Evolutionary conservation across 768 basidiomycete genomes (phyloP).

Genomic region (Crepidotus variabilis): DNA sequence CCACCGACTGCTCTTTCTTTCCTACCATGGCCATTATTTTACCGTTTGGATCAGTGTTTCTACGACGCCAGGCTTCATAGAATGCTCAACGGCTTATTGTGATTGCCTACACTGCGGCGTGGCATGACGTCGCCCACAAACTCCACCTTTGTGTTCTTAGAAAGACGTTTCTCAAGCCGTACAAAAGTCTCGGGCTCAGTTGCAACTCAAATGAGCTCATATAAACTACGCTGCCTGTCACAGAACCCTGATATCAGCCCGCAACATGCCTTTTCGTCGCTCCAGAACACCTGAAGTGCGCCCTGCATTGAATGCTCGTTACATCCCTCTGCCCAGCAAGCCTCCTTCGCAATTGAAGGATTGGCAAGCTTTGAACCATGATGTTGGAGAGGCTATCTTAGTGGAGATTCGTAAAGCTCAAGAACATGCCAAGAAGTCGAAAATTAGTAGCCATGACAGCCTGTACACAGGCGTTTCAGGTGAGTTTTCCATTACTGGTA

Average conservation of each 20-base stretch:
- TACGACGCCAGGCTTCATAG: too few relatives aligned
- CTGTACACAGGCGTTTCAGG: constrained; percentile 18
- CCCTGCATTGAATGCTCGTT: constrained; percentile 5
- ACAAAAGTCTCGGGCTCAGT: background rate
- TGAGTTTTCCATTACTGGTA: background rate
- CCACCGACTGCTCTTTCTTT: too few relatives aligned
- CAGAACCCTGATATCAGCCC: background rate
- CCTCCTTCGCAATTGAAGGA: constrained; percentile 14
- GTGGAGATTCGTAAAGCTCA: constrained; percentile 22
- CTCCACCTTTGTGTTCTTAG: background rate
- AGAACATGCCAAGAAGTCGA: constrained; percentile 7
- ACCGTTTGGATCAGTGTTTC: too few relatives aligned
- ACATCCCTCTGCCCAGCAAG: constrained; percentile 16
- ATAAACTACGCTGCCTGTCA: background rate
- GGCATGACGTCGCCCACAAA: background rate
- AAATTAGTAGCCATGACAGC: constrained; percentile 14
- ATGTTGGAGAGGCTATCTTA: constrained; percentile 22
- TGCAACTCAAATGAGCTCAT: background rate
- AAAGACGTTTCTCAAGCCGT: too few relatives aligned
- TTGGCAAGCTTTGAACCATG: constrained; percentile 17
- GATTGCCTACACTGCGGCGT: background rate
- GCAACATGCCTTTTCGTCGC: background rate
- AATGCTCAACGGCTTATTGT: too few relatives aligned
- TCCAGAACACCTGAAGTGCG: background rate
- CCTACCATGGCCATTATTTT: too few relatives aligned